Conservation (phyloP, 495 filamentous ascomycete genomes). For the Neurospora intermedia region DNA sequence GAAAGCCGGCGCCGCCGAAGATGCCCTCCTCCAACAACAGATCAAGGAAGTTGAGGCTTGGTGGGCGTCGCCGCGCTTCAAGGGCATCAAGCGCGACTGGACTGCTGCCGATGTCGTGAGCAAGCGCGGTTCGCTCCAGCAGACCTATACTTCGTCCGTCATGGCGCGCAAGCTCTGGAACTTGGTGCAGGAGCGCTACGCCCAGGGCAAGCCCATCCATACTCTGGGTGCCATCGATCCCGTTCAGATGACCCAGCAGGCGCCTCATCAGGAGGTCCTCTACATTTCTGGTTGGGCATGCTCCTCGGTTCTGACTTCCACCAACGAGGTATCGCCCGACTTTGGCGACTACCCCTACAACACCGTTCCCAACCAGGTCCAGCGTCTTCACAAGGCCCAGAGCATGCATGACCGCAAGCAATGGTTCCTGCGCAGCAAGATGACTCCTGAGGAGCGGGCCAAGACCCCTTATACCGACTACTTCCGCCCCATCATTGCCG, state of each 20-base stretch:
- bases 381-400: constrained; percentile 91
- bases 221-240: constrained; percentile 98
- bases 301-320: constrained; percentile 79
- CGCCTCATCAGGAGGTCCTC: constrained; percentile 85
- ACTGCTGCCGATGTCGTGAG: constrained; percentile 81
- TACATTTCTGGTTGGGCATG: constrained; percentile 98
- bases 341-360: constrained; percentile 99
- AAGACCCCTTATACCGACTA: constrained; percentile 81
- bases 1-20: constrained; percentile 70
- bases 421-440: constrained; percentile 69
- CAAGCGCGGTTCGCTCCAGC: constrained; percentile 78
- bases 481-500: constrained; percentile 89
- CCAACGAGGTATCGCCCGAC: constrained; percentile 94
- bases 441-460: constrained; percentile 60
- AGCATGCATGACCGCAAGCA: constrained; percentile 94
- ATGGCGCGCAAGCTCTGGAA: constrained; percentile 95
- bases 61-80: constrained; percentile 76
- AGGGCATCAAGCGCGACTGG: constrained; percentile 86
- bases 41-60: constrained; percentile 73
- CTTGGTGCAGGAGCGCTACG: constrained; percentile 63
- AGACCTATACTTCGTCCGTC: constrained; percentile 78
- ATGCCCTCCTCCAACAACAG: constrained; percentile 68
- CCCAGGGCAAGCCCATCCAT: constrained; percentile 76
- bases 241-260: constrained; percentile 98
- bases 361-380: constrained; percentile 96